Evolutionary conservation across 331 rosid species (phyloP).

Genomic region (Malus hybrid): DNA sequence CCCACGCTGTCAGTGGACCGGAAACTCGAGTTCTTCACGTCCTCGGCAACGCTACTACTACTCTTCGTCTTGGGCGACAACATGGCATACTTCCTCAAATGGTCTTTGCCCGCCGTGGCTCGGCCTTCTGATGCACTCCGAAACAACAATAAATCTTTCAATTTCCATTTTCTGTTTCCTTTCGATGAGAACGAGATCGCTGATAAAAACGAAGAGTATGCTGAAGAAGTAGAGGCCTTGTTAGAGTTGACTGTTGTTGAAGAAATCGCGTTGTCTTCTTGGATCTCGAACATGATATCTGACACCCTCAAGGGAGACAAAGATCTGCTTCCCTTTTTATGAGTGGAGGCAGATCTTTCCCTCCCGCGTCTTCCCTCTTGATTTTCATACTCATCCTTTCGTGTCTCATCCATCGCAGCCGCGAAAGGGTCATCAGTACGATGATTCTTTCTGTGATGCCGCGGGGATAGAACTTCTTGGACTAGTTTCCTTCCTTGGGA

Average conservation of each 20-base stretch:
- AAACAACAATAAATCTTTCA: slow-evolving; percentile 61
- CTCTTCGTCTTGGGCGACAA: slow-evolving; percentile 34
- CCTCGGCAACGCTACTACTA: slow-evolving; percentile 20
- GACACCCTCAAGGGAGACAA: slow-evolving; percentile 72
- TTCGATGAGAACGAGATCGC: slow-evolving; percentile 50
- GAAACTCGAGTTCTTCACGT: slow-evolving; percentile 60
- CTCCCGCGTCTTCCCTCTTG: slow-evolving; percentile 39
- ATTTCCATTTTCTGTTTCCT: slow-evolving; percentile 62
- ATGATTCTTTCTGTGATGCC: slow-evolving; percentile 6
- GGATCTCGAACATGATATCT: slow-evolving; percentile 36
- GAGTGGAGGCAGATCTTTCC: slow-evolving; percentile 12
- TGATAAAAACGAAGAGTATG: slow-evolving; percentile 46
- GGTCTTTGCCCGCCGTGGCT: slow-evolving; percentile 50
- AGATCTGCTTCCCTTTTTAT: slow-evolving; percentile 66
- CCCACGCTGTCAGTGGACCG: slow-evolving; percentile 71
- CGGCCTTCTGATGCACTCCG: slow-evolving; percentile 93
- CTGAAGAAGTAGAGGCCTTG: slow-evolving; percentile 15
- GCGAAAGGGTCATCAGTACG: slow-evolving; percentile 36
- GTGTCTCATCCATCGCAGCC: slow-evolving; percentile 38
- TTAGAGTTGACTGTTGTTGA: neutral
- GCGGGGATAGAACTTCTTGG: slow-evolving; percentile 34
- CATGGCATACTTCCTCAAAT: slow-evolving; percentile 32
- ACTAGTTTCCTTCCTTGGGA: slow-evolving; percentile 34
- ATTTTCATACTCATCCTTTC: neutral
- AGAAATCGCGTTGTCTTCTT: neutral